Base-by-base conservation (phyloP, 208 protist species). In the Kentomonas sorsogonicus region DNA sequence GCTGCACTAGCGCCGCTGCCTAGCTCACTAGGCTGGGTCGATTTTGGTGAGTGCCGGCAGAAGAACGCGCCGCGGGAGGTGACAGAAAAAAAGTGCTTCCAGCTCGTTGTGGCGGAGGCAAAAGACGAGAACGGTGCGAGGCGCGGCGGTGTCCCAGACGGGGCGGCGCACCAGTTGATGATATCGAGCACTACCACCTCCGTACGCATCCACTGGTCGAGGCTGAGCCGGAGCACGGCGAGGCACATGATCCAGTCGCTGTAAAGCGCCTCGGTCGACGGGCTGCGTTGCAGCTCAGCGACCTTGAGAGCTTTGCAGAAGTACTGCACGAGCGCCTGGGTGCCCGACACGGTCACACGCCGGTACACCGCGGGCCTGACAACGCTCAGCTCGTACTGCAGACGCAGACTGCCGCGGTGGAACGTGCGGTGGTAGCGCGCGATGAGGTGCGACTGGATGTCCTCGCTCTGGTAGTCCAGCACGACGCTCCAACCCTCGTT, bases 401-500 rank as follows among this genome's bases (percentile, higher is more conserved):
- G 63, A 16, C 54, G 77, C 38, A 92, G 66, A n/a, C 68, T 76
- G 46, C 84, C 88, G 23, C 72, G 71, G 51, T 82, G 72, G 36
- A 91, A 78, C 59, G 66, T 52, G 61, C 87, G 72, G 43, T 82
- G 65, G 55, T 61, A 72, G 22, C 80, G 79, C 0, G 88, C 88
- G 10, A 79, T 54, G 39, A 91, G 65, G 31, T 91, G 75, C 1
- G 79, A 67, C 13, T 72, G 57, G 11, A 69, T 66, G 10, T 11
- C 43, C 30, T 77, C 72, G 26, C 72, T 45, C 36, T 60, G 66
- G 58, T 83, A 79, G 57, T 89, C 76, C 47, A 94, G 80, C 29
- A 92, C 59, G 15, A 92, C 84, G 52, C 79, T 83, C 88, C 84
- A 94, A 5, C 84, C 84, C 57, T 92, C 69, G 59, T 86, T 92